Base-by-base conservation (phyloP, 805 yeast genomes). In the Candida dajiaensis region DNA sequence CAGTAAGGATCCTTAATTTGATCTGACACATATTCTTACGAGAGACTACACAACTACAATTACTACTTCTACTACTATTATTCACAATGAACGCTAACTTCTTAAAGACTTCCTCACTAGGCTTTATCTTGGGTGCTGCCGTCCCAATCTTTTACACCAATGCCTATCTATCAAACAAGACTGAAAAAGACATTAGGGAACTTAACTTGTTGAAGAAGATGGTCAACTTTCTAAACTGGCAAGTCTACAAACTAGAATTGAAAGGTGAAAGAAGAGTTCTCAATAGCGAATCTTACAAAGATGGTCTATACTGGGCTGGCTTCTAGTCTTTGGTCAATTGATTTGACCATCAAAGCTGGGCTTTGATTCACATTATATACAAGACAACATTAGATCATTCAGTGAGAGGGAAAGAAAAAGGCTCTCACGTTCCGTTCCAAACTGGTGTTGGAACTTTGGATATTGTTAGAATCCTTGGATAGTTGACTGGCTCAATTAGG, bases 291-390 rank as follows among this genome's bases (percentile, higher is more conserved):
- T 42, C 47, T 1, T 59, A 57, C 41, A 53, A 50, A 33, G 64
- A 60, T 40, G 61, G 61, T 4, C 48, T 60, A 20, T 60, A 60
- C 50, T 60, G 64, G 64, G 64, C 64, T n/a, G 64, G 64, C 1
- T 60, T 60, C 44, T 60, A 43, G 49, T 23, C 20, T 3, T 16
- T 11, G 10, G 16, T n/a, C 11, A 29, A 29, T 28, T 28, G 31
- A 28, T 13, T 13, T 13, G n/a, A n/a, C 31, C 31, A 28, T 28
- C 8, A 13, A 28, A 28, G n/a, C n/a, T 3, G 15, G 15, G 31
- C 15, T 13, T 13, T 13, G 20, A 33, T 6, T 15, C 18, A 11
- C 35, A 29, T 18, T 15, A 7, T 11, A 5, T n/a, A 15, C 13
- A 16, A 16, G 36, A 33, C 36, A 33, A 33, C 36, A 33, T 33